Conservation (phyloP, 805 yeast genomes). For the Saccharomyces jurei region DNA sequence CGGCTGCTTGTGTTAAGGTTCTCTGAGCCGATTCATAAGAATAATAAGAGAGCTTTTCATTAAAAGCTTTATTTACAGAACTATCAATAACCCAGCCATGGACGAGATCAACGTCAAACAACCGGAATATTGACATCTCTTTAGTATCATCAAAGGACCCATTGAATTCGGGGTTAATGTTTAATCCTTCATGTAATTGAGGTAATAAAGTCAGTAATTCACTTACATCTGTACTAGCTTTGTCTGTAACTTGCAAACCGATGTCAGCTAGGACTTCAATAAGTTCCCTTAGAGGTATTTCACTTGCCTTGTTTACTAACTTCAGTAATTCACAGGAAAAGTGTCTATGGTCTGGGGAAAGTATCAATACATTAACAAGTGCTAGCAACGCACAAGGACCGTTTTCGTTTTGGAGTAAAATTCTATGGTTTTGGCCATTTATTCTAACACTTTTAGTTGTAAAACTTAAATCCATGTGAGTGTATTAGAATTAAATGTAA, state of each 20-base stretch:
- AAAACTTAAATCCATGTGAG: neutral
- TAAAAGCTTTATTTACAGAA: slow-evolving; percentile 23
- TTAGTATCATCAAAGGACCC: slow-evolving; percentile 47
- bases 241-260: slow-evolving; percentile 26
- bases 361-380: slow-evolving; percentile 55
- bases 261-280: slow-evolving; percentile 44
- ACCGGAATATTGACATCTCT: slow-evolving; percentile 46
- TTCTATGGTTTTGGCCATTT: slow-evolving; percentile 34
- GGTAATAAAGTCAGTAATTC: slow-evolving; percentile 51
- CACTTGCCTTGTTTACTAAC: slow-evolving; percentile 25
- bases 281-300: slow-evolving; percentile 35
- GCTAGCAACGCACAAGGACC: slow-evolving; percentile 90
- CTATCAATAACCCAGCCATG: slow-evolving; percentile 77
- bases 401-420: slow-evolving; percentile 68
- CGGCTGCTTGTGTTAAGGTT: slow-evolving; percentile 39
- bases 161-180: slow-evolving; percentile 61
- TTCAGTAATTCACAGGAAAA: slow-evolving; percentile 19
- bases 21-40: slow-evolving; percentile 57
- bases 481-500: neutral
- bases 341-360: slow-evolving; percentile 34
- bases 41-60: slow-evolving; percentile 28
- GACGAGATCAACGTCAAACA: slow-evolving; percentile 49
- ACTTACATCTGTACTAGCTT: slow-evolving; percentile 28
- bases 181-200: slow-evolving; percentile 58
- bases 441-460: slow-evolving; percentile 18